phyloP scores from a whole-genome alignment of 169 alveolate genomes.

The Plasmodium cynomolgi region DNA sequence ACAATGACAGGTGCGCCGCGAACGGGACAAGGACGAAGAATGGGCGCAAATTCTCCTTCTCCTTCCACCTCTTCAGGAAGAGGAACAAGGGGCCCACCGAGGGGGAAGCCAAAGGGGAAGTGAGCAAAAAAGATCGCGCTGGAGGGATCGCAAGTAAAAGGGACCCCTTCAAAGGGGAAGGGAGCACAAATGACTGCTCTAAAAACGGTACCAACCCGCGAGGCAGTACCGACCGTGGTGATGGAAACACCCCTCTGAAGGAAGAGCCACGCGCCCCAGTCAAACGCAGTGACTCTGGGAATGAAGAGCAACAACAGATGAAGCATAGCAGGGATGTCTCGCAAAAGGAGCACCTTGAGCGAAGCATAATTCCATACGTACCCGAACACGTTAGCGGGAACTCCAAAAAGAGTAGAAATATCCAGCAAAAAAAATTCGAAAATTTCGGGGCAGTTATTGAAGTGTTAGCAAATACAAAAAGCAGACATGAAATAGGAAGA shows the following conservation, averaged over 20 bases:
- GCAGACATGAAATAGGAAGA: constrained; percentile 74
- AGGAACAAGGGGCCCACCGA: constrained; percentile 6
- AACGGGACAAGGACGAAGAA: constrained; percentile 61
- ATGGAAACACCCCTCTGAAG: not conserved
- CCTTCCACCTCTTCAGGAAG: constrained; percentile 54
- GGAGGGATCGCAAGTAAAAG: not conserved
- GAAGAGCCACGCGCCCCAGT: not conserved
- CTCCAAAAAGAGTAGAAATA: not conserved
- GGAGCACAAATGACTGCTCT: not conserved
- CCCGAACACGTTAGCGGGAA: constrained; percentile 9
- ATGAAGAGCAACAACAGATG: not conserved
- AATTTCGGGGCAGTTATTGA: constrained; percentile 74
- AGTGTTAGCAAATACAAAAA: constrained; percentile 71
- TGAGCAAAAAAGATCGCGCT: not conserved
- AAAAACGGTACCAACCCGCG: not conserved
- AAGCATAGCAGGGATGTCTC: not conserved
- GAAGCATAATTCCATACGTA: not conserved
- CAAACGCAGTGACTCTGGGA: not conserved
- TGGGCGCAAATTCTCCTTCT: constrained; percentile 75
- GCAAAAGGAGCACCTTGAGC: not conserved
- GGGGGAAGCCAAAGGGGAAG: not conserved
- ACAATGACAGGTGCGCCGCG: not conserved
- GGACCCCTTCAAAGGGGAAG: not conserved
- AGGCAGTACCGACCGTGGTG: not conserved
- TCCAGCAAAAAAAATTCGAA: constrained; percentile 41